phyloP scores from a whole-genome alignment of 306 rosid genomes.

The Lathyrus sativus region DNA sequence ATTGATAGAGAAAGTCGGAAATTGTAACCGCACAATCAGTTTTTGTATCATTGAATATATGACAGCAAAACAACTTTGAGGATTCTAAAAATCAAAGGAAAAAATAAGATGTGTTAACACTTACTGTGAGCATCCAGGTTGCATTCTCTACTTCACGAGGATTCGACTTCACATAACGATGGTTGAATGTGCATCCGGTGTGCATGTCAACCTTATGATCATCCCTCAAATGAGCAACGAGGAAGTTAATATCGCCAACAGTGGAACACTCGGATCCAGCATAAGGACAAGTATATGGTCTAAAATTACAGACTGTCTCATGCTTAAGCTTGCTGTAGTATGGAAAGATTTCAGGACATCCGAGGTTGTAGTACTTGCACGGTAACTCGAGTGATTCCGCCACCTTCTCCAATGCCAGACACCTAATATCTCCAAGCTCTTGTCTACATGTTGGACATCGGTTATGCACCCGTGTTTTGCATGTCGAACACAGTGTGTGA shows the following conservation, averaged over 20 bases:
- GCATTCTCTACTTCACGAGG: constrained; percentile 99
- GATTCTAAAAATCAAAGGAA: not conserved
- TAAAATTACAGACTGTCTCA: constrained; percentile 85
- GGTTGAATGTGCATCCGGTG: constrained; percentile 97
- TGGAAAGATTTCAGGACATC: constrained; percentile 97
- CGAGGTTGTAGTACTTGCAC: constrained; percentile 84
- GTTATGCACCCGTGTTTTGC: constrained; percentile 96
- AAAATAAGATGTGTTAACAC: constrained; percentile 4
- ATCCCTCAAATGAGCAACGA: constrained; percentile 94
- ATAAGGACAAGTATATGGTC: constrained; percentile 96
- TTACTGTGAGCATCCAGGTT: constrained; percentile 99
- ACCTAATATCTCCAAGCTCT: constrained; percentile 99
- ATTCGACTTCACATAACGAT: constrained; percentile 96
- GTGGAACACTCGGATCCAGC: constrained; percentile 97
- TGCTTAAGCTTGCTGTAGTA: constrained; percentile 98
- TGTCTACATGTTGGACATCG: constrained; percentile 99
- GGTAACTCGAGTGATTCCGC: constrained; percentile 99
- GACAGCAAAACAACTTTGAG: not conserved
- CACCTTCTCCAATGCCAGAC: constrained; percentile 96
- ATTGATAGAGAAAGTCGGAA: not conserved
- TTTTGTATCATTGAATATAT: constrained; percentile 4
- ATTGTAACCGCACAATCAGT: not conserved
- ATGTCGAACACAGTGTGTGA: constrained; percentile 93
- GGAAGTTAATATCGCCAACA: constrained; percentile 89
- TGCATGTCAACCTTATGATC: constrained; percentile 99